Conservation (phyloP, 345 rosid species). For the Corchorus olitorius region DNA sequence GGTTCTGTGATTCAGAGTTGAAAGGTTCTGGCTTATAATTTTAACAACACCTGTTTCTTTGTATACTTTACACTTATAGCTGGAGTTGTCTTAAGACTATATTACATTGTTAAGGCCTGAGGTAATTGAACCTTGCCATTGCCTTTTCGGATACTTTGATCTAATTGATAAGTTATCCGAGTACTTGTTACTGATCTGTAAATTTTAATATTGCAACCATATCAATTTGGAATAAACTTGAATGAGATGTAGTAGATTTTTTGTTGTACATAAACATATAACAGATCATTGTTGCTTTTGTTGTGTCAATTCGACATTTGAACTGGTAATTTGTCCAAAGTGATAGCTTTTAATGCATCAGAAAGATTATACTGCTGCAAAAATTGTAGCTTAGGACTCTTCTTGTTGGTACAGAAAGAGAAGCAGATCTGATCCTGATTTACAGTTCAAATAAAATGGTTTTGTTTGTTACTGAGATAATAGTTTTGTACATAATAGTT, state of each 20-base stretch:
- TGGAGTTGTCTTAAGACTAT: not conserved
- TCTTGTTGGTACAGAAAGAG: not conserved
- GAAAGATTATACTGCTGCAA: not conserved
- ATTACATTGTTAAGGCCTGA: not conserved
- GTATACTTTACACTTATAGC: not conserved
- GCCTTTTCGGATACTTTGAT: not conserved
- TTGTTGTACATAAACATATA: not conserved
- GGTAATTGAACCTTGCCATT: not conserved
- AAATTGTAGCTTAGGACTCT: not conserved
- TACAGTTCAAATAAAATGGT: not conserved
- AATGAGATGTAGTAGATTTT: not conserved
- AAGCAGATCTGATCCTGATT: not conserved
- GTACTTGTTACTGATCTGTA: not conserved
- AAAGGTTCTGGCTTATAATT: not conserved
- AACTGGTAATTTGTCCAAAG: not conserved
- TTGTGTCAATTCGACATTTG: not conserved
- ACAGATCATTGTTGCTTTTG: not conserved
- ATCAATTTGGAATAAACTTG: conserved; percentile 1
- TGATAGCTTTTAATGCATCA: not conserved
- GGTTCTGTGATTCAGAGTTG: not conserved
- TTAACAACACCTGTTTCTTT: not conserved
- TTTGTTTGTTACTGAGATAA: not conserved
- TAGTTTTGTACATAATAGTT: not conserved
- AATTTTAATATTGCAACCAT: not conserved
- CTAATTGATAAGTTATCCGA: not conserved